Evolutionary conservation across 148 eudicot species (phyloP), one percentile per base, ranked within the genome.

Genomic region (Cornus controversa): DNA sequence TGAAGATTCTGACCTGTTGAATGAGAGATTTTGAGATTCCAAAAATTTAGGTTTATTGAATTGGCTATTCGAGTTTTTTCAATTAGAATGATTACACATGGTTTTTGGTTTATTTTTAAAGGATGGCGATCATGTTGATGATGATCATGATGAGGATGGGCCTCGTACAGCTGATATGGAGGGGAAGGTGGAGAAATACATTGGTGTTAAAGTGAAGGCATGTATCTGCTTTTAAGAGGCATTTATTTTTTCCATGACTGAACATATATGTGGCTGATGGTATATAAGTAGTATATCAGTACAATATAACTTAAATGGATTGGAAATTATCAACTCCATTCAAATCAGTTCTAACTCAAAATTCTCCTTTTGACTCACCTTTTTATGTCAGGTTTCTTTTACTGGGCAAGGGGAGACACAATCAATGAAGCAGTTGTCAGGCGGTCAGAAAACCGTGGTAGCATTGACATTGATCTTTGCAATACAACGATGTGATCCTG

Each of bases 371-470:
- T 10, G 13, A 65, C 22, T 71, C 72, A 74, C n/a, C 72, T 67
- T 75, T 25, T 63, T 70, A 23, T 81, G 73, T 65, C 86, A 96
- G 99, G 98, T 96, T 73, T 96, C 99, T 78, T 96, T 96, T 72
- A 93, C 99, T 24, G 99, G 99, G 70, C 95, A 93, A 89, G 98
- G 99, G 71, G 99, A 96, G 85, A 96, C 99, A 53, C 99, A 96
- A 82, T 96, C 97, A 4, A 96, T 96, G 98, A 96, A 91, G 91
- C 99, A 96, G 82, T 87, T 96, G 69, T 96, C 99, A 69, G 99
- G 99, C 36, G 99, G 99, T 80, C 99, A 93, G 89, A 96, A 96
- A 89, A 96, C 99, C 29, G 98, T 96, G 72, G 99, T 96, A 69
- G 98, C 99, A 36, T 84, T 96, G 87, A 88, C 92, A 53, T 85